A percentile compares a stretch with the other conserved stretches of the same genome.
Conservation (phyloP, 176 grass and related monocot genomes). For the Oropetium thomaeum region DNA sequence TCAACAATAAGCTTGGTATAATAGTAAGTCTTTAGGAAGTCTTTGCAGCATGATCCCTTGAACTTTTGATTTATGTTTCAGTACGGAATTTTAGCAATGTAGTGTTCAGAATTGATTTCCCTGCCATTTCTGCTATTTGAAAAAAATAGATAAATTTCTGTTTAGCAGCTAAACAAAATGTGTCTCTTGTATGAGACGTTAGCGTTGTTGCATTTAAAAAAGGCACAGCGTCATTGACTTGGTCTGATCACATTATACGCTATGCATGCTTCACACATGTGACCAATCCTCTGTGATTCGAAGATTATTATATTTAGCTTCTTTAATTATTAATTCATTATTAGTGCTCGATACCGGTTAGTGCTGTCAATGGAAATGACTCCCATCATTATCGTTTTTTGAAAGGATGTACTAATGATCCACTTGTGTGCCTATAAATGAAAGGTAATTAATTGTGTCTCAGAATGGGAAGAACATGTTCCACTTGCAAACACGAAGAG, state of each 20-base stretch:
- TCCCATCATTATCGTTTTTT: not conserved
- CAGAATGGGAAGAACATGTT: conserved; percentile 21
- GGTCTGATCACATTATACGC: not conserved
- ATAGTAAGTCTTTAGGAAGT: not conserved
- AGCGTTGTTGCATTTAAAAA: not conserved
- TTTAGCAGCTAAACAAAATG: not conserved
- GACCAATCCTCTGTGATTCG: not conserved
- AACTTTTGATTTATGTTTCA: not conserved
- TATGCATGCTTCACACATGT: not conserved
- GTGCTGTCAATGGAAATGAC: not conserved
- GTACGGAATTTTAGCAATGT: not conserved
- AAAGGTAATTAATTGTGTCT: not conserved
- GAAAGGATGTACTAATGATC: not conserved
- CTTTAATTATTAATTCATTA: not conserved
- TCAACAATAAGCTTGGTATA: not conserved
- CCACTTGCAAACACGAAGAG: conserved; percentile 19
- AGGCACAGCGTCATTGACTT: not conserved
- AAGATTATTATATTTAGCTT: not conserved
- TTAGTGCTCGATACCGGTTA: not conserved
- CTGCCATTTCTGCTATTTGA: not conserved
- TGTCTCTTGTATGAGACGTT: not conserved
- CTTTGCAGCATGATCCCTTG: not conserved
- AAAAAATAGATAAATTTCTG: not conserved
- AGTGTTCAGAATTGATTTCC: not conserved
- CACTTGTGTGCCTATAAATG: conserved; percentile 24